phyloP scores from a whole-genome alignment of 495 filamentous ascomycete genomes.

The Hypomontagnella submonticulosa region DNA sequence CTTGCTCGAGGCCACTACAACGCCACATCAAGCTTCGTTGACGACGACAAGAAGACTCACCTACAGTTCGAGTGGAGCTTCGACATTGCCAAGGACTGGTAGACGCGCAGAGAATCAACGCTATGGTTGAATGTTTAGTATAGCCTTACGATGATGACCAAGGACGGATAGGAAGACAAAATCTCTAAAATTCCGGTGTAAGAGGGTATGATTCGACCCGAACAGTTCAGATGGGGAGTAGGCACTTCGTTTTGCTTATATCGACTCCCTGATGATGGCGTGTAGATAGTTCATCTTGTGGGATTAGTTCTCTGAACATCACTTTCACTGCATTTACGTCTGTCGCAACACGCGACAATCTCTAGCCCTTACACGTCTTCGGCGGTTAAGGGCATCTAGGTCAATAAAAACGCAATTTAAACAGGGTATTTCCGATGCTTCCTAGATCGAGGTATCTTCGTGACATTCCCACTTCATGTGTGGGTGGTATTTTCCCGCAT shows the following conservation, averaged over 20 bases:
- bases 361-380: constrained; percentile 11
- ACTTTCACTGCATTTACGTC: constrained; percentile 12
- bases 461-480: not conserved
- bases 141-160: not conserved
- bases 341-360: constrained; percentile 8
- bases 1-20: constrained; percentile 86
- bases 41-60: constrained; percentile 89
- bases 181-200: constrained; percentile 2
- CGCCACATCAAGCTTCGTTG: constrained; percentile 85
- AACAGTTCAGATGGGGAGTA: constrained; percentile 5
- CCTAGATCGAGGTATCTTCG: constrained; percentile 26
- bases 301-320: constrained; percentile 12
- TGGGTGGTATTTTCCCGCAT: not conserved
- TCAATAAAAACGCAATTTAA: constrained; percentile 13
- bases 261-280: constrained; percentile 10
- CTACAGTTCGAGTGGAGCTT: constrained; percentile 93
- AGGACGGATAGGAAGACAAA: not conserved
- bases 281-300: constrained; percentile 32
- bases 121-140: not conserved
- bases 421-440: constrained; percentile 35
- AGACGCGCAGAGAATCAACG: constrained; percentile 38
- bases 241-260: constrained; percentile 13
- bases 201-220: constrained; percentile 3
- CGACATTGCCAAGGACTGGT: constrained; percentile 95
- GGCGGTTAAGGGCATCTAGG: constrained; percentile 10